Evolutionary conservation across 768 basidiomycete genomes (phyloP), one percentile per base, ranked within the genome.

Genomic region (Hericium rajendrae): DNA sequence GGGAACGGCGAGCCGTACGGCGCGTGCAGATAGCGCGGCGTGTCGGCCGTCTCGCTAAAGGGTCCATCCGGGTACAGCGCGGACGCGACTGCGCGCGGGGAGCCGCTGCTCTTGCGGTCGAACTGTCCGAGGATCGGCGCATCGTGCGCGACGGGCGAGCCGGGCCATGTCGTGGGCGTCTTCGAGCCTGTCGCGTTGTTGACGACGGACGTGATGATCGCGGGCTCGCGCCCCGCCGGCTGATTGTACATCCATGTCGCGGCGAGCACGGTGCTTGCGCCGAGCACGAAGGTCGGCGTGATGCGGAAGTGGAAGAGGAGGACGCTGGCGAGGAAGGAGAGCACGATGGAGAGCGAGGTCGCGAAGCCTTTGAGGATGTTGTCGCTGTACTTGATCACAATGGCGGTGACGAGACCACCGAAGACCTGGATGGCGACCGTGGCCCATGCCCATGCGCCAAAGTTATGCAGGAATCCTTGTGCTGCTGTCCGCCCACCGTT

Each of bases 331-430:
- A 95, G 81, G 82, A 95, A 99, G 53, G 93, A 94, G 41, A 98
- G 74, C 57, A 98, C 84, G 72, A 98, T 99, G 60, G 88, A 89
- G 46, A 98, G 78, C 60, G 85, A 88, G 2, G 95, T 99, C 4
- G 95, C 95, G 66, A 99, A 99, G n/a, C 95, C 95, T 69, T 97
- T 95, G 66, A 91, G 76, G 64, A 91, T 91, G 69, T 97, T 97
- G 71, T 94, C 92, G 56, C 90, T 89, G 68, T 97, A 95, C 70
- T 94, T 92, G 79, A 98, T 98, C 58, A 98, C 97, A 32, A 98
- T 70, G 1, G 97, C 95, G 4, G 95, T 98, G 60, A 97, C 71
- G 48, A 98, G 76, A 1, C 97, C 95, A 28, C 97, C 97, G 58
- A 94, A 79, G 39, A 97, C 94, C 71, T 98, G 94, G 26, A 85